Conservation (phyloP, 2,329 filamentous ascomycete genomes). For the Penicillium sp. region DNA sequence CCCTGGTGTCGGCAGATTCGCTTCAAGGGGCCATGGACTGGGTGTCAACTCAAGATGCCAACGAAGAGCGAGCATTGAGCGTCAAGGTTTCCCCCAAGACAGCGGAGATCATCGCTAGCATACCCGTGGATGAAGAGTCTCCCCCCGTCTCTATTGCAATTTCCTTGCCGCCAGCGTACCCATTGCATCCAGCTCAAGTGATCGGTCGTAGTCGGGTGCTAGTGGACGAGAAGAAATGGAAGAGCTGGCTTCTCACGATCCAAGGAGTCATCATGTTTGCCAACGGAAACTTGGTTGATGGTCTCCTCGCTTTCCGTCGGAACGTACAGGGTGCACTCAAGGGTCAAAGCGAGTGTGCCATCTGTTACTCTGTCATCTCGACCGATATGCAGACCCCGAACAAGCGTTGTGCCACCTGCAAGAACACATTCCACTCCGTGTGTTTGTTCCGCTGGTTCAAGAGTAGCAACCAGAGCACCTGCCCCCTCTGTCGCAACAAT, state of each 20-base stretch:
- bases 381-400: slow-evolving; percentile 84
- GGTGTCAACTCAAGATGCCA: slow-evolving; percentile 39
- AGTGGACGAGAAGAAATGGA: slow-evolving; percentile 87
- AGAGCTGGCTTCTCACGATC: slow-evolving; percentile 79
- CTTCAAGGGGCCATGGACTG: slow-evolving; percentile 38
- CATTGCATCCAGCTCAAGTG: slow-evolving; percentile 71
- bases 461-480: slow-evolving; percentile 83
- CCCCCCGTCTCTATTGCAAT: slow-evolving; percentile 79
- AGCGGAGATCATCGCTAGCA: slow-evolving; percentile 74
- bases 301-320: slow-evolving; percentile 73
- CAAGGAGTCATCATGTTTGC: slow-evolving; percentile 92
- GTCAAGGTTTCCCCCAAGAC: slow-evolving; percentile 67
- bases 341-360: slow-evolving; percentile 90
- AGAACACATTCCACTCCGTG: slow-evolving; percentile 82
- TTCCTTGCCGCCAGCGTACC: slow-evolving; percentile 72
- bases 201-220: slow-evolving; percentile 74
- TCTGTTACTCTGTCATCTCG: slow-evolving; percentile 92
- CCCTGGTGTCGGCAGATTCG: slow-evolving; percentile 37
- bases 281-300: slow-evolving; percentile 82
- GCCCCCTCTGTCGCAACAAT: slow-evolving; percentile 84
- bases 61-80: slow-evolving; percentile 49
- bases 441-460: slow-evolving; percentile 98
- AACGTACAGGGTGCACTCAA: slow-evolving; percentile 86
- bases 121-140: slow-evolving; percentile 79
- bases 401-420: slow-evolving; percentile 86